A percentile compares a stretch with the other conserved stretches of the same genome.
phyloP scores from a whole-genome alignment of 2,329 filamentous ascomycete species.

The Pyrenophora teres region DNA sequence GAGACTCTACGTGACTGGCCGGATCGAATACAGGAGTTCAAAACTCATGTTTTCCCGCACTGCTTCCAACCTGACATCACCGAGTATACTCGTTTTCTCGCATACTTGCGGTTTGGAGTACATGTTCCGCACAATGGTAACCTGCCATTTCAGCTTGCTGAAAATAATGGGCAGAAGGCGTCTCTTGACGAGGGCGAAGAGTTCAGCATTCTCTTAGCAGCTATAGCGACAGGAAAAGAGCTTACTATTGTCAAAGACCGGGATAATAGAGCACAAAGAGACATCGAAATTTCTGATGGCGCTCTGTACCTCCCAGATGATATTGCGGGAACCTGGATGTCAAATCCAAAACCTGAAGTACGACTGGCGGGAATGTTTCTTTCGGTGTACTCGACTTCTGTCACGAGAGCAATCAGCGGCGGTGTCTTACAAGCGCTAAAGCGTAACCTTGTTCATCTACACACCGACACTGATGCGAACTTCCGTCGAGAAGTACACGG shows the following conservation, averaged over 20 bases:
- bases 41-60: slow-evolving; percentile 54
- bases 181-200: slow-evolving; percentile 28
- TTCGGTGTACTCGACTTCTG: slow-evolving; percentile 74
- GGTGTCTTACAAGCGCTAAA: slow-evolving; percentile 67
- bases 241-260: slow-evolving; percentile 51
- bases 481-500: slow-evolving; percentile 80
- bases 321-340: slow-evolving; percentile 47
- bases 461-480: slow-evolving; percentile 84
- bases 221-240: slow-evolving; percentile 53
- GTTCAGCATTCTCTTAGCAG: slow-evolving; percentile 45
- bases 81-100: slow-evolving; percentile 50
- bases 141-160: slow-evolving; percentile 21
- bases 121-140: slow-evolving; percentile 29
- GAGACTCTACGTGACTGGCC: slow-evolving; percentile 40
- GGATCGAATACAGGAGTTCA: slow-evolving; percentile 48
- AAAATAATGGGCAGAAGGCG: slow-evolving; percentile 9
- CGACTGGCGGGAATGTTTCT: slow-evolving; percentile 82
- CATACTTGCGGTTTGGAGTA: slow-evolving; percentile 43
- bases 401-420: slow-evolving; percentile 71
- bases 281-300: slow-evolving; percentile 33
- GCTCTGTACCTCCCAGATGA: slow-evolving; percentile 60
- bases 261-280: slow-evolving; percentile 33
- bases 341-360: slow-evolving; percentile 53
- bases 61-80: slow-evolving; percentile 50
- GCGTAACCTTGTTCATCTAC: slow-evolving; percentile 69